Evolutionary conservation across 139 green algal genomes (phyloP).

Genomic region (Picochlorum sp.): DNA sequence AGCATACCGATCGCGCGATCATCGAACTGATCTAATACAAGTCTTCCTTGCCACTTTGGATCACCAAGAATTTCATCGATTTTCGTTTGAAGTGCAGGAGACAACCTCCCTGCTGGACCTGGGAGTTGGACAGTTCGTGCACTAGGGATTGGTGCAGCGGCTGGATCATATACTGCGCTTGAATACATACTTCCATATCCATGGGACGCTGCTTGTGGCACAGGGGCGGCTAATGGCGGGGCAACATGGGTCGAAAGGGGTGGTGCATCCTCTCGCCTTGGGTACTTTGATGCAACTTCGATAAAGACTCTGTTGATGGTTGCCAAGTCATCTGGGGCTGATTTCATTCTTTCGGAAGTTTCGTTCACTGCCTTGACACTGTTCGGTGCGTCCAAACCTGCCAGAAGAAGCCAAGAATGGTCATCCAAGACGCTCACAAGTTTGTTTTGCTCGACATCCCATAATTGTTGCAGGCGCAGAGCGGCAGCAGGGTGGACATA

Average conservation of each 20-base stretch:
- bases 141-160: slow-evolving; percentile 4
- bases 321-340: slow-evolving; percentile 13
- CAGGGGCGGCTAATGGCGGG: not conserved
- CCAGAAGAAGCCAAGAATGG: slow-evolving; percentile 18
- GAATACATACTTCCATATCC: not conserved
- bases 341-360: slow-evolving; percentile 9
- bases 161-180: not conserved
- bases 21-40: slow-evolving; percentile 26
- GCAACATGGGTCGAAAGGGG: not conserved
- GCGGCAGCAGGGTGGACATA: slow-evolving; percentile 41
- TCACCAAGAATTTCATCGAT: slow-evolving; percentile 7
- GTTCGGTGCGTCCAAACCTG: slow-evolving; percentile 13
- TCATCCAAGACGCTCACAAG: slow-evolving; percentile 53
- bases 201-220: not conserved
- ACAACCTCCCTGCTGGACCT: not conserved
- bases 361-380: slow-evolving; percentile 14
- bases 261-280: slow-evolving; percentile 13
- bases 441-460: slow-evolving; percentile 44
- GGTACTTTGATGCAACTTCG: slow-evolving; percentile 7
- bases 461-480: slow-evolving; percentile 51
- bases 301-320: slow-evolving; percentile 17
- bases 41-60: not conserved
- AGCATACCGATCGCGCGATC: slow-evolving; percentile 10
- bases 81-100: slow-evolving; percentile 11
- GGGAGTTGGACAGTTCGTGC: not conserved